phyloP scores from a whole-genome alignment of 2,329 filamentous ascomycete genomes.

The Trichoderma sp. region DNA sequence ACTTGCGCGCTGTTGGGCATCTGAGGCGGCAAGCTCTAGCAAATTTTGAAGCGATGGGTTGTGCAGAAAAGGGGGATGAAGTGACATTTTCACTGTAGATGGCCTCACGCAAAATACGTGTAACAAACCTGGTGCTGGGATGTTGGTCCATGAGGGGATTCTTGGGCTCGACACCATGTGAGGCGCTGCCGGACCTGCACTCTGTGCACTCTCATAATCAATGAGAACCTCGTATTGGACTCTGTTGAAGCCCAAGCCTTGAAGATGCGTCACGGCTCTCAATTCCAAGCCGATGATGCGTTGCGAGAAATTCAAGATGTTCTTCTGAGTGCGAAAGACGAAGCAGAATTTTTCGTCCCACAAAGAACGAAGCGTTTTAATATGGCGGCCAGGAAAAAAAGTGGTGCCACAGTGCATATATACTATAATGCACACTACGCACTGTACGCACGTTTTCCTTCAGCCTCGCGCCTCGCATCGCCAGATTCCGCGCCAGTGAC shows the following conservation, averaged over 20 bases:
- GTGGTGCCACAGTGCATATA: neutral
- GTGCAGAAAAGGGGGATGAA: neutral
- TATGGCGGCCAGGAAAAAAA: neutral
- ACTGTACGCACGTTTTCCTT: constrained; percentile 21
- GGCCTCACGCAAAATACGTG: neutral
- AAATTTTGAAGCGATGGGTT: constrained; percentile 52
- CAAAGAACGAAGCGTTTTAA: neutral
- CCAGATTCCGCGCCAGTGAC: constrained; percentile 21
- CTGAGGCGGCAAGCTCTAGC: constrained; percentile 64
- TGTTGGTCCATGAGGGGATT: neutral
- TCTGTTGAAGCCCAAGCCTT: neutral
- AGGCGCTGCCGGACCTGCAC: neutral
- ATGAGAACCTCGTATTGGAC: neutral
- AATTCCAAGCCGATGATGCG: neutral
- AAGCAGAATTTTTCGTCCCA: neutral
- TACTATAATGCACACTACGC: fast-evolving
- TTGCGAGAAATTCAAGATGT: neutral
- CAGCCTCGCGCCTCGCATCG: constrained; percentile 15
- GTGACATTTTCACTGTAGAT: neutral
- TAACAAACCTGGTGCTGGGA: neutral
- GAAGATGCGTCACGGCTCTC: neutral
- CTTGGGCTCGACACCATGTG: neutral
- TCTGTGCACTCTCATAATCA: neutral
- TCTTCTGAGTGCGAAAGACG: neutral
- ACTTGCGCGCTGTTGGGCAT: constrained; percentile 57